Percentiles rank a stretch among this genome's conserved stretches.
These are phyloP conservation scores for Cytospora piceicola DNA, from an alignment of 2,329 filamentous ascomycete species.

Conservation along the genomic window DNA sequence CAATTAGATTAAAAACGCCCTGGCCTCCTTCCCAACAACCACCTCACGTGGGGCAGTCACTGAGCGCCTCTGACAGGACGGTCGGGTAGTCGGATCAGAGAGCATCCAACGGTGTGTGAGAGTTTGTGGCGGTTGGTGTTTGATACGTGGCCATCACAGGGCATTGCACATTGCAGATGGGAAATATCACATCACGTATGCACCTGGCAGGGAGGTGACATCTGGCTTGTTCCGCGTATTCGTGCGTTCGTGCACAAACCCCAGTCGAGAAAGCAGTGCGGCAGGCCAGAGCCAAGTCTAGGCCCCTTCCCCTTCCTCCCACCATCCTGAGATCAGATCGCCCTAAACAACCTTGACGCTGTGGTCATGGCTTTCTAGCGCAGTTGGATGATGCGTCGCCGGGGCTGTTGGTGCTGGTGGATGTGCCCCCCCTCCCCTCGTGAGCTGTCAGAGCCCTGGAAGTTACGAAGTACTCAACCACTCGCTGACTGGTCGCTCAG, in stretches of 20 bases:
- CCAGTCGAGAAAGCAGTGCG: neutral
- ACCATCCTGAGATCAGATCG: constrained; percentile 1
- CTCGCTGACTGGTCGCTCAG: constrained; percentile 9
- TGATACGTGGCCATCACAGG: neutral
- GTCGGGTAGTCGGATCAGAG: neutral
- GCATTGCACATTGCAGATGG: neutral
- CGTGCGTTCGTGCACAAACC: neutral
- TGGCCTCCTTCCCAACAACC: neutral
- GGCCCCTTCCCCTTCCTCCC: neutral
- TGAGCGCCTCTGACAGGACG: too few species aligned
- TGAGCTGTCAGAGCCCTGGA: constrained; percentile 1
- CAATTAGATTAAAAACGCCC: neutral
- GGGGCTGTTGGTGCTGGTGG: constrained; percentile 12
- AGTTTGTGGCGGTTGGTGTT: neutral
- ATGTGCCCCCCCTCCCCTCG: constrained; percentile 13
- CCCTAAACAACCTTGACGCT: constrained; percentile 13
- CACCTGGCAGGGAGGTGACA: neutral
- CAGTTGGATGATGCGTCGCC: constrained; percentile 1
- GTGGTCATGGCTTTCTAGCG: constrained; percentile 8
- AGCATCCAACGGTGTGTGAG: neutral
- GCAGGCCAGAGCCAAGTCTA: neutral
- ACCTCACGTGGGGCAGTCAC: neutral
- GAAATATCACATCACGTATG: neutral
- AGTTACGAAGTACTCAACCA: neutral
- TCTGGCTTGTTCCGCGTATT: neutral